Evolutionary conservation across 192 early-diverging fungal genomes (phyloP).

Genomic region (Helicostylum pulchrum): DNA sequence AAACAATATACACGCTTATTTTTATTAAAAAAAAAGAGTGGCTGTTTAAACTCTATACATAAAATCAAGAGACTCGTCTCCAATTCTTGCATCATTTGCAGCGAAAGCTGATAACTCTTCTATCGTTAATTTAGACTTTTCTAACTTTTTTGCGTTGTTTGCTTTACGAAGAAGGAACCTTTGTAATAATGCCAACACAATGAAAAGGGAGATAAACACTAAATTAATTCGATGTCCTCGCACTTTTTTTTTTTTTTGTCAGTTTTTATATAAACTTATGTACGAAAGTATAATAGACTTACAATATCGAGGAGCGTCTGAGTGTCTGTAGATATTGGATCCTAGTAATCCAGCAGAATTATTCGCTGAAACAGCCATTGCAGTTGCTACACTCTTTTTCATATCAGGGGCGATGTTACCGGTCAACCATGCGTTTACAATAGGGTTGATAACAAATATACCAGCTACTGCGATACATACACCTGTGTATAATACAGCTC

Average conservation of each 20-base stretch:
- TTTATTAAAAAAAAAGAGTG: too few species aligned
- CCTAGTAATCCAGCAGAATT: conserved; percentile 30
- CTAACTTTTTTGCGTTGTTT: conserved; percentile 6
- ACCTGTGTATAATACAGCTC: conserved; percentile 14
- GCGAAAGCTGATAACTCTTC: neutral
- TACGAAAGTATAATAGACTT: conserved; percentile 15
- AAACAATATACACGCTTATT: too few species aligned
- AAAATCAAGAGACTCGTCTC: conserved; percentile 18
- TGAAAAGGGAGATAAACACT: conserved; percentile 27
- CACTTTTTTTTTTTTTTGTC: conserved; percentile 15
- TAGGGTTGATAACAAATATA: conserved; percentile 35
- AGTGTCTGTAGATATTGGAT: conserved; percentile 30
- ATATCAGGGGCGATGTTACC: conserved; percentile 33
- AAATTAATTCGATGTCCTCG: conserved; percentile 28
- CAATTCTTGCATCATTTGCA: neutral
- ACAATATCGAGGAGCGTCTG: conserved; percentile 31
- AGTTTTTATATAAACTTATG: too few species aligned
- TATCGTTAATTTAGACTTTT: neutral
- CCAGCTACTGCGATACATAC: conserved; percentile 35
- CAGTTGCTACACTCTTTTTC: conserved; percentile 36
- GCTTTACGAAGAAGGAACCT: conserved; percentile 13
- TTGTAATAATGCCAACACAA: conserved; percentile 22
- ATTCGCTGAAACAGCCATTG: conserved; percentile 33
- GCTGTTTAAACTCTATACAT: conserved; percentile 10
- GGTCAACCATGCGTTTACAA: conserved; percentile 36